Conservation (phyloP, 495 filamentous ascomycete species). For the Aspergillus olivimuriae region DNA sequence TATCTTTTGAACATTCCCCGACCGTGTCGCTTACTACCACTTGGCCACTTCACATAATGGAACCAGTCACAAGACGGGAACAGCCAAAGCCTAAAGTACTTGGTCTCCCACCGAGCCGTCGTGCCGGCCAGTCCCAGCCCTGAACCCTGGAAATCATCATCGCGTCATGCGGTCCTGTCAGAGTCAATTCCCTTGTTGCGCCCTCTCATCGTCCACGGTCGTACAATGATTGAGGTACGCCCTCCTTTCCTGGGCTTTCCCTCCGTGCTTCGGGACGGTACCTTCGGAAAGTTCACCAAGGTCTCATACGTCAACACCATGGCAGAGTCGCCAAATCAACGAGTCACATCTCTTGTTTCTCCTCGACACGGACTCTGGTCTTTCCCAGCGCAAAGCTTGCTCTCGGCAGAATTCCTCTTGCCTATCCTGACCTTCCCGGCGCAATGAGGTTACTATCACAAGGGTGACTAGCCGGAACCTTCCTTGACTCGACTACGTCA, state of each 20-base stretch:
- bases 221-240: slow-evolving; percentile 1
- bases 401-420: too few relatives aligned
- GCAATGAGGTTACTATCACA: neutral
- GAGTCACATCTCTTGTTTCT: neutral
- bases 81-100: too few relatives aligned
- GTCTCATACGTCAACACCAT: slow-evolving; percentile 23
- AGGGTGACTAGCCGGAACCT: slow-evolving; percentile 7
- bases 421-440: neutral
- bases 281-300: slow-evolving; percentile 27
- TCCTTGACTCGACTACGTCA: slow-evolving; percentile 30
- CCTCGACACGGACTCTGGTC: too few relatives aligned
- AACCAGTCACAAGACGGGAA: too few relatives aligned
- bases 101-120: too few relatives aligned
- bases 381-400: neutral
- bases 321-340: slow-evolving; percentile 8
- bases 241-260: slow-evolving; percentile 1
- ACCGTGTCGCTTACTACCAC: too few relatives aligned
- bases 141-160: slow-evolving; percentile 5
- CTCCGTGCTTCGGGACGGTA: slow-evolving; percentile 22
- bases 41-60: too few relatives aligned
- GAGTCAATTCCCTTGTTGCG: slow-evolving; percentile 8
- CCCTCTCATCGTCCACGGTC: neutral
- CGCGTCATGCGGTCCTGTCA: slow-evolving; percentile 1
- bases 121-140: neutral
- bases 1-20: too few relatives aligned